Evolutionary conservation across 257 asterid species (phyloP).

Genomic region (Solanum bulbocastanum): DNA sequence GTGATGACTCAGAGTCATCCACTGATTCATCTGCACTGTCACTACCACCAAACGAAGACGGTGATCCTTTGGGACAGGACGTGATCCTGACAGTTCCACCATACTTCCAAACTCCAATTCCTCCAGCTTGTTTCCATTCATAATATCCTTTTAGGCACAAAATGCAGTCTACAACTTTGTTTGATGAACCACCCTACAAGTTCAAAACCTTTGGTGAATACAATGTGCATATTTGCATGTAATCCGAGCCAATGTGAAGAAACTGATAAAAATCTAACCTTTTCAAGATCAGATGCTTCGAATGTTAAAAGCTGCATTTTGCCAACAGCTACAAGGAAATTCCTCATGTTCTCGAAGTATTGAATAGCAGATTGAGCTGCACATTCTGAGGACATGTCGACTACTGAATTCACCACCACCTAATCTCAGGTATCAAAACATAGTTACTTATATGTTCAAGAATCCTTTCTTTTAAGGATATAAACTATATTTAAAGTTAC

Average conservation of each 20-base stretch:
- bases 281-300: conserved; percentile 86
- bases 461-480: background rate
- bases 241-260: background rate
- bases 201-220: conserved; percentile 2
- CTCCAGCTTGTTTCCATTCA: conserved; percentile 88
- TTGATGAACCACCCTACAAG: conserved; percentile 81
- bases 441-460: background rate
- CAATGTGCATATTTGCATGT: background rate
- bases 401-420: conserved; percentile 86
- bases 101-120: conserved; percentile 82
- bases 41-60: conserved; percentile 50
- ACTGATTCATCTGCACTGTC: conserved; percentile 69
- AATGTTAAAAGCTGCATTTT: conserved; percentile 77
- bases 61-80: conserved; percentile 53
- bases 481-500: background rate
- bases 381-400: conserved; percentile 68
- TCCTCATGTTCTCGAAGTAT: conserved; percentile 88
- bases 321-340: conserved; percentile 75
- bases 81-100: conserved; percentile 83
- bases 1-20: conserved; percentile 78
- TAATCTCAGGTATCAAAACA: conserved; percentile 3
- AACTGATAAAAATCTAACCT: conserved; percentile 29
- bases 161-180: conserved; percentile 88
- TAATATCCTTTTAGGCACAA: conserved; percentile 80
- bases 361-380: conserved; percentile 98